Evolutionary conservation across 1,139 yeast species (phyloP).

Genomic region (Citeromyces hawaiiensis): DNA sequence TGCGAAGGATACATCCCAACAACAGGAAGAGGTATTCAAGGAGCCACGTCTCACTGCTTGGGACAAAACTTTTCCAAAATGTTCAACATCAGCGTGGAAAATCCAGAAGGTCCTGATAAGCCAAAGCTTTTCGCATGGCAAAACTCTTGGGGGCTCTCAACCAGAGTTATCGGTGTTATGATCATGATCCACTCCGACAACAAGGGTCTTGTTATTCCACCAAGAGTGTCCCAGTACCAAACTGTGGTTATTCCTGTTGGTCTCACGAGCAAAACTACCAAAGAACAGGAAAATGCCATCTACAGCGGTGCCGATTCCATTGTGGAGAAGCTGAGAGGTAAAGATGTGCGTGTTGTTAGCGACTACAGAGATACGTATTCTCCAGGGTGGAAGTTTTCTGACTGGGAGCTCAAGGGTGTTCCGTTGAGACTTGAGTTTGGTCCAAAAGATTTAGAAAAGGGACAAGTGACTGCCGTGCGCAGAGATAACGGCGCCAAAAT

Average conservation of each 20-base stretch:
- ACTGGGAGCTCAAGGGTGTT: slow-evolving; percentile 92
- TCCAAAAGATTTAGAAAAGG: slow-evolving; percentile 80
- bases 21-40: slow-evolving; percentile 99
- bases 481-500: slow-evolving; percentile 79
- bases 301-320: slow-evolving; percentile 56
- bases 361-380: slow-evolving; percentile 92
- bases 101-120: slow-evolving; percentile 80
- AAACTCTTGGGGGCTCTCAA: slow-evolving; percentile 98
- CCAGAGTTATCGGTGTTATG: slow-evolving; percentile 99
- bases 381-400: slow-evolving; percentile 98
- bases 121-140: slow-evolving; percentile 86
- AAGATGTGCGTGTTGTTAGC: slow-evolving; percentile 62
- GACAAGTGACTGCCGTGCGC: slow-evolving; percentile 79
- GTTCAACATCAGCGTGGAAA: slow-evolving; percentile 93
- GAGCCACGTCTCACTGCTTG: slow-evolving; percentile 95
- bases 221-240: slow-evolving; percentile 89
- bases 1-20: slow-evolving; percentile 96
- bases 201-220: slow-evolving; percentile 96
- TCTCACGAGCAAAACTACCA: slow-evolving; percentile 72
- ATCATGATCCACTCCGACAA: slow-evolving; percentile 97
- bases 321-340: slow-evolving; percentile 39
- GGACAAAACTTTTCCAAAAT: slow-evolving; percentile 98
- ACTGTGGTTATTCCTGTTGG: slow-evolving; percentile 94
- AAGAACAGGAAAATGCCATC: slow-evolving; percentile 59
- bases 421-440: slow-evolving; percentile 93